These are phyloP conservation scores for Hordeum marinum DNA, from an alignment of 176 grass and related monocot genomes.

Conservation along the genomic window DNA sequence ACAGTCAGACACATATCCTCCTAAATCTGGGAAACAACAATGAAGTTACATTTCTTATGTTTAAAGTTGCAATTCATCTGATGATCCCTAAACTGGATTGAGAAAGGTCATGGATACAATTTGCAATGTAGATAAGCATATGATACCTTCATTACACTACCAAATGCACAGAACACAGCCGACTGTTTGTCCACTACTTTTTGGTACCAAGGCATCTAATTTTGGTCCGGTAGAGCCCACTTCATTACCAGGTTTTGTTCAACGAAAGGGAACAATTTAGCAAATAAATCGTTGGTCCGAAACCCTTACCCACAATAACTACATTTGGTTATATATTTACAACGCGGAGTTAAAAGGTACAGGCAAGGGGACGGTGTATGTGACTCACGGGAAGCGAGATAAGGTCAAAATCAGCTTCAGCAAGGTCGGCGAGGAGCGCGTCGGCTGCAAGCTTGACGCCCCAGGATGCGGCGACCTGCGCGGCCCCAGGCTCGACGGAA, in stretches of 20 bases:
- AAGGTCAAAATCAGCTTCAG: slow-evolving; percentile 47
- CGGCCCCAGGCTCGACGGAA: slow-evolving; percentile 48
- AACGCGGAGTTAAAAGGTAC: background rate
- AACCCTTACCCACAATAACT: background rate
- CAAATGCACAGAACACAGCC: background rate
- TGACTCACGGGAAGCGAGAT: slow-evolving; percentile 62
- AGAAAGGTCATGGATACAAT: background rate
- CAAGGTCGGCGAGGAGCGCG: slow-evolving; percentile 44
- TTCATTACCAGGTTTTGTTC: background rate
- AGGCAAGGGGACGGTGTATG: background rate
- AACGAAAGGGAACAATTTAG: background rate
- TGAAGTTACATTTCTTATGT: background rate
- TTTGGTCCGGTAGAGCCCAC: background rate
- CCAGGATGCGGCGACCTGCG: slow-evolving; percentile 46
- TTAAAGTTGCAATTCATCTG: background rate
- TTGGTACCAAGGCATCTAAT: background rate
- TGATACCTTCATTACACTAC: background rate
- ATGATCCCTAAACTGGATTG: background rate
- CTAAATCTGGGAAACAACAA: background rate
- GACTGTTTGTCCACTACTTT: background rate
- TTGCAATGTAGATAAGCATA: background rate
- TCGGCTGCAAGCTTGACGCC: slow-evolving; percentile 55
- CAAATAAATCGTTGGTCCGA: background rate
- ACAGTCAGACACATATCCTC: background rate
- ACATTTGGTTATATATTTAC: too few relatives aligned